phyloP scores from a whole-genome alignment of 352 stramenopile species.

The Phytophthora pluvialis region DNA sequence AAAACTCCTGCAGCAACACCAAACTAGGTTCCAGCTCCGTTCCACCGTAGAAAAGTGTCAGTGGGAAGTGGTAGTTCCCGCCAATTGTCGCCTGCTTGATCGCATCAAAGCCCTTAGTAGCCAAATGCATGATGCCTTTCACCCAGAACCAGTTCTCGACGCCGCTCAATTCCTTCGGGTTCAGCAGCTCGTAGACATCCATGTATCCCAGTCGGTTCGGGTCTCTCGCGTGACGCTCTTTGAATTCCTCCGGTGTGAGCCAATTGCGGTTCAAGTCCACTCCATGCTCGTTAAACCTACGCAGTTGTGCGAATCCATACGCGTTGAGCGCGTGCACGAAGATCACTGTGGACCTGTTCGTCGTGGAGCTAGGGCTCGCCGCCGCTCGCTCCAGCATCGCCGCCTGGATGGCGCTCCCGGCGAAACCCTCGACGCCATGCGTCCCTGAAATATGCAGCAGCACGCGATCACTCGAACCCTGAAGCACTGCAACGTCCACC shows the following conservation, averaged over 20 bases:
- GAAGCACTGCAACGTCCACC: conserved; percentile 73
- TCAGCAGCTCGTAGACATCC: conserved; percentile 74
- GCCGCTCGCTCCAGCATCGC: conserved; percentile 46
- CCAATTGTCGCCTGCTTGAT: conserved; percentile 88
- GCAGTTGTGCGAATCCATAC: conserved; percentile 89
- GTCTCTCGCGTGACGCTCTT: conserved; percentile 51
- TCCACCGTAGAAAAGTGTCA: conserved; percentile 90
- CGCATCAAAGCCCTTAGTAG: conserved; percentile 46
- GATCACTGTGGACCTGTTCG: conserved; percentile 74
- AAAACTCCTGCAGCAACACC: conserved; percentile 63
- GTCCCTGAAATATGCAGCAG: conserved; percentile 84
- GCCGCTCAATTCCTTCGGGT: conserved; percentile 48
- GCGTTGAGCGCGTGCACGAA: conserved; percentile 95
- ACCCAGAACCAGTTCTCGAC: conserved; percentile 61
- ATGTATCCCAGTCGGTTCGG: conserved; percentile 84
- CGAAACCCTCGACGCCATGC: conserved; percentile 85
- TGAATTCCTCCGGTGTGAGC: conserved; percentile 62
- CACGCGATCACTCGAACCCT: conserved; percentile 50
- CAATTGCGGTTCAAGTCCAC: conserved; percentile 96
- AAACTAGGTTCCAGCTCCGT: conserved; percentile 74
- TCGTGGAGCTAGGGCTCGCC: neutral
- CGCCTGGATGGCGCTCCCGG: conserved; percentile 84
- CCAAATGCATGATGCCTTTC: conserved; percentile 37
- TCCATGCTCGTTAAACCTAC: conserved; percentile 94
- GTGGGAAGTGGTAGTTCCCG: conserved; percentile 90